Base-by-base conservation (phyloP, 2,329 filamentous ascomycete genomes). In the Ophiostoma quercus region DNA sequence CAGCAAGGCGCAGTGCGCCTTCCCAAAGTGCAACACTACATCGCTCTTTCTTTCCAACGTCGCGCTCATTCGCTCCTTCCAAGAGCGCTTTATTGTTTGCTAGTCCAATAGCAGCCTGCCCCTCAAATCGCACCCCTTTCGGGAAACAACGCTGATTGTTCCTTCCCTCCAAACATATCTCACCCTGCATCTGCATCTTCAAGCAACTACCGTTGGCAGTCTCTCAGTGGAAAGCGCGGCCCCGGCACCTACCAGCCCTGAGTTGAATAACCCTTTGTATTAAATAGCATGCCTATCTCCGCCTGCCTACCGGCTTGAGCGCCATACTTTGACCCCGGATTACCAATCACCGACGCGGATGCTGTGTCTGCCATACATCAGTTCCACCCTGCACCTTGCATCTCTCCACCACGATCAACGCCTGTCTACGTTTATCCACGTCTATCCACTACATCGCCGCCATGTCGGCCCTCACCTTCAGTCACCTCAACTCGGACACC, bases 401-500 rank as follows among this genome's bases (percentile, higher is more conserved):
- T 19, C 16, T 37, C 14, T 34, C 19, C 29, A 29, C 60, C 57
- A 32, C 25, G 29, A 14, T 25, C 29, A 9, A 39, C 57, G 22
- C 25, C 57, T 32, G 37, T 63, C 57, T 29, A 2, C 25, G 25
- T 22, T 12, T 32, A 37, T 34, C 57, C 57, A 8, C 25, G 25
- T 9, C 5, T 25, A 25, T 22, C 51, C 51, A 57, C 51, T 7
- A 63, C 60, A 9, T 5, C 14, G 16, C 7, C 60, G 34, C 19
- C 29, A 72, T 72, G 70, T 65, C 62, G 14, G n/a, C 19, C 22
- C 47, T 72, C 29, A 70, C 70, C 0, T 72, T 72, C 34, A 72
- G 70, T 12, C 70, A 72, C 34, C 70, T 72, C 43, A 71, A 37
- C 57, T 70, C 70, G 14, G 70, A 72, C 67, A 70, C 66, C 19